A percentile compares a stretch with the other conserved stretches of the same genome.
Evolutionary conservation across 2,329 filamentous ascomycete species (phyloP).

Genomic region (Xylaria hypoxylon): DNA sequence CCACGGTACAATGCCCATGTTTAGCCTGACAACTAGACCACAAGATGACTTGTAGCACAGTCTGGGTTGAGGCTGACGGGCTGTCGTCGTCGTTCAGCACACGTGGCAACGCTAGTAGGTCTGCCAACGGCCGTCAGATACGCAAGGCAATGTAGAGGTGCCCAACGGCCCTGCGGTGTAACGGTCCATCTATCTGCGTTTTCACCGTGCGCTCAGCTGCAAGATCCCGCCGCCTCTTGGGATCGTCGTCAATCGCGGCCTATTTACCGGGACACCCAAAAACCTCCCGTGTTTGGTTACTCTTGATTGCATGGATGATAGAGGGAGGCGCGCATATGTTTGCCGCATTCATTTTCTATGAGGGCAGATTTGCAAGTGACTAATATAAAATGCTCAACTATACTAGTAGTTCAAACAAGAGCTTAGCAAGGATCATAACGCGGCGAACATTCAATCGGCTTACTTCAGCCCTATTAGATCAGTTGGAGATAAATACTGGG

Average conservation of each 20-base stretch:
- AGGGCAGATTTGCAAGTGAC: background rate
- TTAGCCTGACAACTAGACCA: background rate
- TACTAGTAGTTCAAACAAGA: slow-evolving; percentile 15
- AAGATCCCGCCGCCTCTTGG: slow-evolving; percentile 47
- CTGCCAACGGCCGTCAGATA: slow-evolving; percentile 34
- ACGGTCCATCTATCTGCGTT: slow-evolving; percentile 37
- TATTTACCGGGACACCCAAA: slow-evolving; percentile 33
- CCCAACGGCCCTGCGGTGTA: slow-evolving; percentile 44
- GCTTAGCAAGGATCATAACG: slow-evolving; percentile 23
- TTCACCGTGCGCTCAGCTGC: slow-evolving; percentile 43
- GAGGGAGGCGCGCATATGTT: slow-evolving; percentile 29
- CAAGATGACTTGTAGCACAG: slow-evolving; percentile 10
- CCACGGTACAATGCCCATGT: slow-evolving; percentile 7
- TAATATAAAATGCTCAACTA: slow-evolving; percentile 13
- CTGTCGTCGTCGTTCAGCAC: slow-evolving; percentile 33
- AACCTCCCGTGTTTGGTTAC: slow-evolving; percentile 22
- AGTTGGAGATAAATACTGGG: background rate
- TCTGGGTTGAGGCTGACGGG: slow-evolving; percentile 16
- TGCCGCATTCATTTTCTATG: slow-evolving; percentile 18
- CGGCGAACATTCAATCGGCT: slow-evolving; percentile 13
- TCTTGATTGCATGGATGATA: slow-evolving; percentile 14
- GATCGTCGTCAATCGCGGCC: slow-evolving; percentile 40
- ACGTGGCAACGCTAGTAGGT: slow-evolving; percentile 44
- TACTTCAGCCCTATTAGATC: background rate
- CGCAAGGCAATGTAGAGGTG: slow-evolving; percentile 43